Base-by-base conservation (phyloP, 495 filamentous ascomycete species). In the Neurospora sp. region DNA sequence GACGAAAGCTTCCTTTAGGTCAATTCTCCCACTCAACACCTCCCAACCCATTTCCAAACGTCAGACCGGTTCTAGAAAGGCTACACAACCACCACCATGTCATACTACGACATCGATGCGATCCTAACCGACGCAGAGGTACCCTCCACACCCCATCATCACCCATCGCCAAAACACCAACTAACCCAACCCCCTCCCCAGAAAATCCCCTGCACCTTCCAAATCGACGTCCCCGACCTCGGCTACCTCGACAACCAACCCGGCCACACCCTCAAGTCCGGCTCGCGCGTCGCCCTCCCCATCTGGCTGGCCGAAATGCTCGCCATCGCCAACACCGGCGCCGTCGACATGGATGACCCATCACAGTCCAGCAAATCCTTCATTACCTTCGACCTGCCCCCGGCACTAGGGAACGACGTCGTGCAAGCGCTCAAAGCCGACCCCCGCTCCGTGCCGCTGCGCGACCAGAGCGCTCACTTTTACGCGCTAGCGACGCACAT, bases 221-320 rank as follows among this genome's bases (percentile, higher is more conserved):
- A 96, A 75, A 89, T 97, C 75, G 91, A 93, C 54, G 89, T 97
- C 48, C 91, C 94, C 16, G 90, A 92, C 44, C 88, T 99, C 54
- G 95, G 96, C 72, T 92, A 95, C 79, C 85, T 99, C 70, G 94
- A 97, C 78, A 96, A 94, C 79, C 86, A 83, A 66, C 78, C 85
- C 4, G 77, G 79, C 10, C 84, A 84, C 35, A 80, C 85, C n/a
- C 92, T 98, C 75, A 94, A 93, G 82, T 81, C 90, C 59, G 92
- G 92, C 41, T 94, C 93, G 3, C 89, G 89, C 39, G 85, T 97
- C 72, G 89, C 92, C 72, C 89, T 99, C 1, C 96, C 96, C 42
- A 86, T 98, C 80, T 99, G 96, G 96, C 90, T 99, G n/a, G 93
- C 92, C 73, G 93, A 97, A 83, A 94, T 97, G 88, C 91, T 99